Evolutionary conservation across 148 eudicot genomes (phyloP), one percentile per base, ranked within the genome.

Genomic region (Hydrangea macrophylla): DNA sequence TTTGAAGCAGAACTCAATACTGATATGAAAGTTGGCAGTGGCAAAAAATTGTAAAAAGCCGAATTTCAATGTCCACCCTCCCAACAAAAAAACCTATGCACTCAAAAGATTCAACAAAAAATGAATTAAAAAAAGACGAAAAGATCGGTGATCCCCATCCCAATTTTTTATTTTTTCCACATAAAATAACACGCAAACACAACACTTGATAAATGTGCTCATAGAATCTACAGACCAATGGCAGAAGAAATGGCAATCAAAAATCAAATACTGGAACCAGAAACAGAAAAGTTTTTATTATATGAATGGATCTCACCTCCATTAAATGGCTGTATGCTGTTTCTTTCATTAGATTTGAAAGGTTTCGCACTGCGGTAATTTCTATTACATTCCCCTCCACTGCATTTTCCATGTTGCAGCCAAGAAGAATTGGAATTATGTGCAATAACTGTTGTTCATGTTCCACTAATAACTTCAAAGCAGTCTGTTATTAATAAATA

Each of bases 301-400:
- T n/a, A n/a, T n/a, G 32, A 64, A 62, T 24, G 35, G 9, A 42
- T 17, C 70, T 58, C 76, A 89, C 96, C 90, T 89, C 96, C 91
- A 86, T 84, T 60, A 89, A 77, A 86, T 82, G 96, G 79, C 91
- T 82, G 64, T 75, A 89, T 50, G 89, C 86, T 80, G 79, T 79
- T 82, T 89, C 89, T 78, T 84, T 88, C 78, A 84, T 40, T 60
- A 79, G 67, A 56, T 78, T 69, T 44, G 76, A 64, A 76, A 89
- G 70, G 50, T 83, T 84, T 55, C 74, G 77, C 70, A 48, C 85
- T 32, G 64, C 58, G 28, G 35, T 42, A 24, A 28, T 75, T 50
- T 72, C 70, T 59, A 83, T 77, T 18, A 73, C 64, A 64, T 70
- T 74, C 48, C 75, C 82, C 28, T 81, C 80, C 20, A 39, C 75